A percentile compares a stretch with the other conserved stretches of the same genome.
These are phyloP conservation scores for Aspergillus pseudoglaucus DNA, from an alignment of 2,329 filamentous ascomycete genomes.

Conservation along the genomic window DNA sequence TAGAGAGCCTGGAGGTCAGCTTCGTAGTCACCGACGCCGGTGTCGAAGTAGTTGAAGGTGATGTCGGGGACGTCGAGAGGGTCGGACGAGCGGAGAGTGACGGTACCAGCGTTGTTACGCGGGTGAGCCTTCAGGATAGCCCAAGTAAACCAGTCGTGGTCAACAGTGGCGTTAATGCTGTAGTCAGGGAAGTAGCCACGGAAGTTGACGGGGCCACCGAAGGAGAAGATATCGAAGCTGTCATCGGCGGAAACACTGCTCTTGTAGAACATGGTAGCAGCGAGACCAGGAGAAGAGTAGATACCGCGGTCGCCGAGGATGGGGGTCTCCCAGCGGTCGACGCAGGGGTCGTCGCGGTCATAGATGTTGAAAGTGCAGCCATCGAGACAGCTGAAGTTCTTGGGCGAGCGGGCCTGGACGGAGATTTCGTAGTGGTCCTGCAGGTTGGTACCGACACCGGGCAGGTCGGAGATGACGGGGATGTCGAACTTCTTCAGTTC, in stretches of 20 bases:
- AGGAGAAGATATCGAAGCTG: slow-evolving; percentile 50
- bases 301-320: slow-evolving; percentile 32
- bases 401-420: slow-evolving; percentile 27
- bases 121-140: slow-evolving; percentile 55
- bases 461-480: slow-evolving; percentile 48
- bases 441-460: slow-evolving; percentile 59
- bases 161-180: slow-evolving; percentile 36
- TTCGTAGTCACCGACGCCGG: slow-evolving; percentile 38
- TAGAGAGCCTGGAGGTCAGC: slow-evolving; percentile 47
- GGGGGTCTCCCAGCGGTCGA: slow-evolving; percentile 38
- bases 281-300: slow-evolving; percentile 48
- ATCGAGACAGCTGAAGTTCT: slow-evolving; percentile 33
- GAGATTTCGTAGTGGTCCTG: slow-evolving; percentile 47
- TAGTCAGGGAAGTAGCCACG: slow-evolving; percentile 46
- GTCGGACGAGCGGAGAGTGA: slow-evolving; percentile 55
- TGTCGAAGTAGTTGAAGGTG: slow-evolving; percentile 53
- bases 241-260: slow-evolving; percentile 34
- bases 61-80: slow-evolving; percentile 60
- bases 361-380: slow-evolving; percentile 26
- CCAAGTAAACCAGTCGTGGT: slow-evolving; percentile 41
- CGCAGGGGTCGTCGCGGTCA: slow-evolving; percentile 34
- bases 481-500: slow-evolving; percentile 53
- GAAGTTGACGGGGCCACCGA: slow-evolving; percentile 51
- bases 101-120: slow-evolving; percentile 56
- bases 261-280: slow-evolving; percentile 41